Percentiles rank a stretch among this genome's conserved stretches.
Conservation (phyloP, 805 yeast genomes). For the Hyphopichia homilentoma region DNA sequence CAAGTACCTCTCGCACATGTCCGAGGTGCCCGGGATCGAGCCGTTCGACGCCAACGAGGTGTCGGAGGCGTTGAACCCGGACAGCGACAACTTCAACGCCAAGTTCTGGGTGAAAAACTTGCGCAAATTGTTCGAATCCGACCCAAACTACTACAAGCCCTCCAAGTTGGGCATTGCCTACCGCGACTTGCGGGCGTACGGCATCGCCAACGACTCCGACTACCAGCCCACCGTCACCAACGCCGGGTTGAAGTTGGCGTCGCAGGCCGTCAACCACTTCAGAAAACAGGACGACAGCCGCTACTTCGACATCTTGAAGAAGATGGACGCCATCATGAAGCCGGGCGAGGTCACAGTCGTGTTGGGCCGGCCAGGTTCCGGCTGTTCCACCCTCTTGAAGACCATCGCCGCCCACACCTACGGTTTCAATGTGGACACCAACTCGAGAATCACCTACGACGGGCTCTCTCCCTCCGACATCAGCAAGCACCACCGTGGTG, state of each 20-base stretch:
- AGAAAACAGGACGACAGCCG: conserved; percentile 18
- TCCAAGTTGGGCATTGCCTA: conserved; percentile 57
- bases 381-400: conserved; percentile 38
- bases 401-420: conserved; percentile 36
- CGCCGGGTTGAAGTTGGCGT: conserved; percentile 23
- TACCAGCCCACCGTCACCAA: conserved; percentile 59
- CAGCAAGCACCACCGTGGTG: conserved; percentile 29
- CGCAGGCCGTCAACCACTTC: conserved; percentile 13
- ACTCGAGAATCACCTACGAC: conserved; percentile 30
- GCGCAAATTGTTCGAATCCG: conserved; percentile 48
- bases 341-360: conserved; percentile 41
- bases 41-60: conserved; percentile 26
- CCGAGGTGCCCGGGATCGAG: conserved; percentile 46
- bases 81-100: conserved; percentile 53
- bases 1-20: conserved; percentile 46
- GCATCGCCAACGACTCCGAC: conserved; percentile 65
- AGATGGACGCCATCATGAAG: conserved; percentile 31
- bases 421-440: conserved; percentile 32
- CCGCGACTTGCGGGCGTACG: conserved; percentile 56
- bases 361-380: conserved; percentile 41
- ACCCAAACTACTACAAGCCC: conserved; percentile 63
- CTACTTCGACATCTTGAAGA: conserved; percentile 29
- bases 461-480: conserved; percentile 30
- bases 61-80: conserved; percentile 54
- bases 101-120: conserved; percentile 67